Percentiles rank a stretch among this genome's conserved stretches.
phyloP scores from a whole-genome alignment of 2,329 filamentous ascomycete species.

The Pseudogymnoascus sp. region DNA sequence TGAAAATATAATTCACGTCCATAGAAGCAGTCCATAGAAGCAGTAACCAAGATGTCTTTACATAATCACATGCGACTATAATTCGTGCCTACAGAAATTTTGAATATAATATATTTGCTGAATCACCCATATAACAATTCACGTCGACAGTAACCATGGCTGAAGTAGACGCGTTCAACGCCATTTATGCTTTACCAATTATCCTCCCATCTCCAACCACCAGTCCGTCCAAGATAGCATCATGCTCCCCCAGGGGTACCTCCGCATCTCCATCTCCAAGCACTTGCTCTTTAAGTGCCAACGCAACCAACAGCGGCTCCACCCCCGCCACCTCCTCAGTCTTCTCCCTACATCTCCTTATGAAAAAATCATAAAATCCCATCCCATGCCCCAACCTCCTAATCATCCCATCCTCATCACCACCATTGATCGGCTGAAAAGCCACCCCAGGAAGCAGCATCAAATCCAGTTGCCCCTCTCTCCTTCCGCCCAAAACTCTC shows the following conservation, averaged over 20 bases:
- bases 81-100: background rate
- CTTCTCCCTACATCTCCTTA: conserved; percentile 58
- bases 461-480: conserved; percentile 59
- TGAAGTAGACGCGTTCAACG: background rate
- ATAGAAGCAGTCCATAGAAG: no score
- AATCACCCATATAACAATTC: background rate
- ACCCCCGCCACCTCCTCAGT: conserved; percentile 51
- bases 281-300: conserved; percentile 81
- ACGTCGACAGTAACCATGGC: background rate
- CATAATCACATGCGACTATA: background rate
- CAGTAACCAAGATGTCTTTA: no score
- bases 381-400: conserved; percentile 85
- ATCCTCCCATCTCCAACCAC: conserved; percentile 62
- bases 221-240: conserved; percentile 72
- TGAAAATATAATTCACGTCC: no score
- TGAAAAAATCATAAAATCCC: conserved; percentile 93
- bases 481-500: conserved; percentile 59
- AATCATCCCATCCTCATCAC: conserved; percentile 53
- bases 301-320: conserved; percentile 56
- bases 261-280: conserved; percentile 49
- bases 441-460: conserved; percentile 89
- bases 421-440: conserved; percentile 39
- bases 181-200: conserved; percentile 21
- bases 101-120: background rate
- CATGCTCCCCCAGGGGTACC: conserved; percentile 67